phyloP scores from a whole-genome alignment of 306 rosid species.

The Rosa chinensis region DNA sequence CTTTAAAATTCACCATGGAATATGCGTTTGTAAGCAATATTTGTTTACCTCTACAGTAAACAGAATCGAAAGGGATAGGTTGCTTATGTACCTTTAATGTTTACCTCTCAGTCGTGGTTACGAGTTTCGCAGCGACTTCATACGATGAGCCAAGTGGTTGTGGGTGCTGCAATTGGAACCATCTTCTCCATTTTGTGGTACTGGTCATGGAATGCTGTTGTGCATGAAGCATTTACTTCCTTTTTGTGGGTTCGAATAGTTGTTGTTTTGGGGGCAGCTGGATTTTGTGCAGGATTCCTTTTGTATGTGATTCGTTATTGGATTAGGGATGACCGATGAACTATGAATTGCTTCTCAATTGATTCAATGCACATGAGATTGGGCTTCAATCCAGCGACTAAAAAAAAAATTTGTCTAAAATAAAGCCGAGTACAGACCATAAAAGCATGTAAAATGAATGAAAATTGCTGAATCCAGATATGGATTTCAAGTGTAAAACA shows the following conservation, averaged over 20 bases:
- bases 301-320: conserved; percentile 50
- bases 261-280: conserved; percentile 53
- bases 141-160: conserved; percentile 70
- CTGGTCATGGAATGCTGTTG: conserved; percentile 61
- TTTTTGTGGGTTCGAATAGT: conserved; percentile 52
- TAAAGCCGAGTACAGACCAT: background rate
- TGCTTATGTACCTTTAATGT: conserved; percentile 23
- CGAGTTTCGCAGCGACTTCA: conserved; percentile 77
- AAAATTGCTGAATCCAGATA: background rate
- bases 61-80: background rate
- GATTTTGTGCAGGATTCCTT: conserved; percentile 56
- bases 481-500: background rate
- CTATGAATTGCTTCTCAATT: background rate
- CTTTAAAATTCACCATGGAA: conserved; percentile 10
- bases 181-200: conserved; percentile 52
- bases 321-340: conserved; percentile 51
- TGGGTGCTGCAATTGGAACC: conserved; percentile 70
- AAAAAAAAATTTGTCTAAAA: too few relatives aligned
- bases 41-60: background rate
- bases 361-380: background rate
- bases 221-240: conserved; percentile 54
- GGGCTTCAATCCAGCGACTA: background rate
- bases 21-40: conserved; percentile 1
- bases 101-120: conserved; percentile 68
- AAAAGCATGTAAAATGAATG: background rate